Base-by-base conservation (phyloP, 2,329 filamentous ascomycete species). In the Aspergillus sp. region DNA sequence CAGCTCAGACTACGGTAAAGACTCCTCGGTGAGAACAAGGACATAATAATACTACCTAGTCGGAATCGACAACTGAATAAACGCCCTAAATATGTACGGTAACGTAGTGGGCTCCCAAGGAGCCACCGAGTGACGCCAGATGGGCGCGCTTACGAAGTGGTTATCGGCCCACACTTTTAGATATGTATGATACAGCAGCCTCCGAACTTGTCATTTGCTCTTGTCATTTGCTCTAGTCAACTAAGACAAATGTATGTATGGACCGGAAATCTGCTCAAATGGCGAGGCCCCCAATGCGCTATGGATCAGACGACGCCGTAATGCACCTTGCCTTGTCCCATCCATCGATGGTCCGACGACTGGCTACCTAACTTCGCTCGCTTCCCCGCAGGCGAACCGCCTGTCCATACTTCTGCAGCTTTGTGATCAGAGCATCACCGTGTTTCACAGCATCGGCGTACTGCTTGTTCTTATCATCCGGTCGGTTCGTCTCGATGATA, bases 391-490 rank as follows among this genome's bases (percentile, higher is more conserved):
- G 84, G 74, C 95, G 87, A 67, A 99, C 95, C 2, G 95, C 91
- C 80, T 99, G 95, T 49, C 95, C 95, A 78, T 99, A 99, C 85
- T 99, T 99, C 82, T 99, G 95, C 70, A 99, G 84, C 85, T 99
- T 99, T 61, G 95, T 99, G 77, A 99, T 98, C 66, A 99, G 85
- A 80, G 96, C 91, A 79, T 99, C 95, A 34, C 95, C 95, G 77
- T 98, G 95, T 82, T 95, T 95, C 64, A 99, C 93, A 43, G 98
- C 93, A 72, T 99, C 95, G 71, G 93, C 91, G 80, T 99, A 99
- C 82, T 99, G 95, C 86, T 97, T 97, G 85, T 98, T 98, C 89
- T 99, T 99, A 82, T 97, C 93, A 76, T 98, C 95, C 8, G 94
- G 93, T 58, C 95, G 87, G 82, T 97, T 97, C 49, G 95, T 99